Evolutionary conservation across 2,329 filamentous ascomycete species (phyloP).

Genomic region (Cladosporium sp.): DNA sequence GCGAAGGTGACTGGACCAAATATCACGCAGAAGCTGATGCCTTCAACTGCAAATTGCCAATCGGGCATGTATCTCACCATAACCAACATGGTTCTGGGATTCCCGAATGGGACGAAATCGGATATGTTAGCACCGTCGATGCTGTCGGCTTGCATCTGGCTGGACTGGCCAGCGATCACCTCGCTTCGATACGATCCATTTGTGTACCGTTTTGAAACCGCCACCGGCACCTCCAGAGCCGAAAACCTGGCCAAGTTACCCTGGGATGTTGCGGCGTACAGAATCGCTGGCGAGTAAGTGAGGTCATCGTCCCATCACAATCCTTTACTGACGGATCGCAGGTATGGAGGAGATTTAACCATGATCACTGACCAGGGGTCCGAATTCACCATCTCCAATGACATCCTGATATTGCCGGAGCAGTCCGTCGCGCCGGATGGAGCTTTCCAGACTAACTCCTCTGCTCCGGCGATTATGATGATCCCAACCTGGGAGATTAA

Average conservation of each 20-base stretch:
- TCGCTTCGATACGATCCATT: slow-evolving; percentile 13
- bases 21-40: slow-evolving; percentile 16
- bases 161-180: slow-evolving; percentile 15
- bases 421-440: slow-evolving; percentile 11
- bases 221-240: background rate
- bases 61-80: slow-evolving; percentile 21
- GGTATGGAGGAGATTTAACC: slow-evolving; percentile 11
- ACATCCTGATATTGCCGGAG: slow-evolving; percentile 13
- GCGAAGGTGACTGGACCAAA: slow-evolving; percentile 23
- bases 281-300: slow-evolving; percentile 12
- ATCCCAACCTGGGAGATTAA: slow-evolving; percentile 3
- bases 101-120: slow-evolving; percentile 21
- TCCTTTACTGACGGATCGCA: slow-evolving; percentile 3
- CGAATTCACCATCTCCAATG: slow-evolving; percentile 13
- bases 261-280: slow-evolving; percentile 3
- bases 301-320: background rate
- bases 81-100: slow-evolving; percentile 22
- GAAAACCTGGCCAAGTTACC: background rate
- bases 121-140: slow-evolving; percentile 6
- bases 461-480: slow-evolving; percentile 5
- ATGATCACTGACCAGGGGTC: slow-evolving; percentile 5
- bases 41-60: slow-evolving; percentile 10
- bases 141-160: slow-evolving; percentile 14
- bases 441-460: slow-evolving; percentile 7
- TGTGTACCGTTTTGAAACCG: slow-evolving; percentile 9